Evolutionary conservation across 2,329 filamentous ascomycete species (phyloP).

Genomic region (Colletotrichum spaethianum): DNA sequence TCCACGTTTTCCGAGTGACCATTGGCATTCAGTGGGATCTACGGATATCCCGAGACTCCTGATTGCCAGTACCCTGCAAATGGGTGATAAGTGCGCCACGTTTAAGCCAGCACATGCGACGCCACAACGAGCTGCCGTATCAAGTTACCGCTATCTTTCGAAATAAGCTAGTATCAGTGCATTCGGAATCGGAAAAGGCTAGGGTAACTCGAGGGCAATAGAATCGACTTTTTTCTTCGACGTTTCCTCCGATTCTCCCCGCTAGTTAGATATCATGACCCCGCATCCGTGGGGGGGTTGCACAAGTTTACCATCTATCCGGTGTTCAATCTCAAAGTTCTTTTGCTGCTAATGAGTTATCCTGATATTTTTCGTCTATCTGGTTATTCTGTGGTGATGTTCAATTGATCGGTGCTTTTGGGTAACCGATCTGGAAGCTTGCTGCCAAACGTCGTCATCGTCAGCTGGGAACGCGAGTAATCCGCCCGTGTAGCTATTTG

Average conservation of each 20-base stretch:
- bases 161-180: background rate
- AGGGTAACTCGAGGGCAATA: background rate
- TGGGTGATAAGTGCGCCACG: background rate
- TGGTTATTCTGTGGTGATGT: too few species aligned
- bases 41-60: too few species aligned
- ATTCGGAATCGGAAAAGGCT: background rate
- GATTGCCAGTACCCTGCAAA: too few species aligned
- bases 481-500: background rate
- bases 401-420: background rate
- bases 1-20: too few species aligned
- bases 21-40: background rate
- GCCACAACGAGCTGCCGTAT: slow-evolving; percentile 6
- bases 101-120: background rate
- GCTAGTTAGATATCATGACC: background rate
- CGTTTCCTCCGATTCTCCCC: background rate
- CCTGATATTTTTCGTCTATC: background rate
- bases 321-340: background rate
- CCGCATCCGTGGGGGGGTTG: background rate
- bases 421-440: background rate
- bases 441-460: background rate
- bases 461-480: background rate
- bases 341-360: background rate
- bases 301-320: too few species aligned
- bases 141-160: background rate
- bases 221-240: background rate